A percentile compares a stretch with the other conserved stretches of the same genome.
These are phyloP conservation scores for Clarireedia monteithiana DNA, from an alignment of 2,329 filamentous ascomycete genomes.

Conservation along the genomic window DNA sequence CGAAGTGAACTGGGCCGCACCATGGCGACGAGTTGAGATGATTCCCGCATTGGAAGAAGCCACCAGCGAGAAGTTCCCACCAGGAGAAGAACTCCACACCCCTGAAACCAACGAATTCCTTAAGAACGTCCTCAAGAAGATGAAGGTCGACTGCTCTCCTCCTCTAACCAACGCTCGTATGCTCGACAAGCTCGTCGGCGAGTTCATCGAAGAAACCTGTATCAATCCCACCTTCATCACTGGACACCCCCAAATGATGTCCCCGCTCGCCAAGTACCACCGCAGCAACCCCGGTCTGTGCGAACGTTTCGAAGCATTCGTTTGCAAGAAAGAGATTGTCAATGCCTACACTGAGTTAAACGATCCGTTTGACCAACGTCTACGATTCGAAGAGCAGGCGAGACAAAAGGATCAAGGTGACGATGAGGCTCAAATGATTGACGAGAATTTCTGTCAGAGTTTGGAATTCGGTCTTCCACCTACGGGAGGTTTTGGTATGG, in stretches of 20 bases:
- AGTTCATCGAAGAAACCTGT: conserved; percentile 91
- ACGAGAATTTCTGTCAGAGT: conserved; percentile 88
- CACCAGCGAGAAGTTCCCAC: conserved; percentile 88
- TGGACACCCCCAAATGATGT: conserved; percentile 85
- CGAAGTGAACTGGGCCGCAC: conserved; percentile 91
- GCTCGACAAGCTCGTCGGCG: conserved; percentile 89
- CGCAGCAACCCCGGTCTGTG: conserved; percentile 74
- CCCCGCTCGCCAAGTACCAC: conserved; percentile 92
- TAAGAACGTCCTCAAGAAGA: conserved; percentile 75
- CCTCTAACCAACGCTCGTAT: conserved; percentile 92
- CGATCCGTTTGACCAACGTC: conserved; percentile 88
- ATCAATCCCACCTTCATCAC: conserved; percentile 89
- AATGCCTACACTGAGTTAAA: conserved; percentile 97
- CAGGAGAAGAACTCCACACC: conserved; percentile 83
- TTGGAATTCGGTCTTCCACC: conserved; percentile 89
- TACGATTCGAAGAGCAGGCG: conserved; percentile 91
- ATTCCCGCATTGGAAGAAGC: conserved; percentile 86
- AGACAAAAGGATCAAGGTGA: conserved; percentile 94
- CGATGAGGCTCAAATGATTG: conserved; percentile 90
- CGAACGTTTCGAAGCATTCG: conserved; percentile 96
- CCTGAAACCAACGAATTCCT: conserved; percentile 82
- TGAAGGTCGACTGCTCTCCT: conserved; percentile 80
- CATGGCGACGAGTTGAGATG: conserved; percentile 94
- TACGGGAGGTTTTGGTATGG: conserved; percentile 94
- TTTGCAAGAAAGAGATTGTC: conserved; percentile 93